Evolutionary conservation across 2,329 filamentous ascomycete genomes (phyloP).

Genomic region (Corynespora cassiicola): DNA sequence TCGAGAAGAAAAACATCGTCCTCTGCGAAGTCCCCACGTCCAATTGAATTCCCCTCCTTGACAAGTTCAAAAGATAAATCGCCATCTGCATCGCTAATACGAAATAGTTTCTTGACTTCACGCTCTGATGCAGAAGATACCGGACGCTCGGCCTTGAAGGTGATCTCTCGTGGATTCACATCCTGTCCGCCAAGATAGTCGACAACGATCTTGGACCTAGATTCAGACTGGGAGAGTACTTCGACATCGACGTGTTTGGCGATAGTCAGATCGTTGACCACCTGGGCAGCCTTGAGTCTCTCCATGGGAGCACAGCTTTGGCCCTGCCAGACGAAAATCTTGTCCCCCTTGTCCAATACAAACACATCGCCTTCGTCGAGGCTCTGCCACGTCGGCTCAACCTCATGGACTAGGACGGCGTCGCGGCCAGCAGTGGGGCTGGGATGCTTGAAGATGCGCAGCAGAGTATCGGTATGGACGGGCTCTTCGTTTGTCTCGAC

Average conservation of each 20-base stretch:
- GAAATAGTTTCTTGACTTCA: conserved; percentile 59
- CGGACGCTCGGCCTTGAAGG: conserved; percentile 54
- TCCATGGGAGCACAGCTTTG: conserved; percentile 71
- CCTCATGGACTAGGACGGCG: conserved; percentile 67
- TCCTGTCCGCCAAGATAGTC: conserved; percentile 48
- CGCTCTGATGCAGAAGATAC: conserved; percentile 31
- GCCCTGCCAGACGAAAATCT: conserved; percentile 76
- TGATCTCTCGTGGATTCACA: conserved; percentile 51
- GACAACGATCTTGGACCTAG: conserved; percentile 61
- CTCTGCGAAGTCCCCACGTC: conserved; percentile 59
- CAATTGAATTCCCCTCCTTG: conserved; percentile 60
- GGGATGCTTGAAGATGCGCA: conserved; percentile 69
- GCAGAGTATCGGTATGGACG: conserved; percentile 57
- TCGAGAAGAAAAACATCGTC: conserved; percentile 70
- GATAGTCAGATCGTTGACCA: conserved; percentile 69
- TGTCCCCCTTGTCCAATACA: conserved; percentile 66
- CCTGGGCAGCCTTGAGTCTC: conserved; percentile 71
- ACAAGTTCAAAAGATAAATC: conserved; percentile 64
- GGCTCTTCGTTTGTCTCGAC: conserved; percentile 58
- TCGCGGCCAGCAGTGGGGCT: conserved; percentile 51
- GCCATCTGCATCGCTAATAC: conserved; percentile 68
- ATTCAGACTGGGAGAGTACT: conserved; percentile 68
- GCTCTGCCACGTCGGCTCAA: conserved; percentile 66
- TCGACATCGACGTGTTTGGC: conserved; percentile 71
- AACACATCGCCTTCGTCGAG: conserved; percentile 72